Base-by-base conservation (phyloP, 768 basidiomycete genomes). In the Suillus clintonianus region DNA sequence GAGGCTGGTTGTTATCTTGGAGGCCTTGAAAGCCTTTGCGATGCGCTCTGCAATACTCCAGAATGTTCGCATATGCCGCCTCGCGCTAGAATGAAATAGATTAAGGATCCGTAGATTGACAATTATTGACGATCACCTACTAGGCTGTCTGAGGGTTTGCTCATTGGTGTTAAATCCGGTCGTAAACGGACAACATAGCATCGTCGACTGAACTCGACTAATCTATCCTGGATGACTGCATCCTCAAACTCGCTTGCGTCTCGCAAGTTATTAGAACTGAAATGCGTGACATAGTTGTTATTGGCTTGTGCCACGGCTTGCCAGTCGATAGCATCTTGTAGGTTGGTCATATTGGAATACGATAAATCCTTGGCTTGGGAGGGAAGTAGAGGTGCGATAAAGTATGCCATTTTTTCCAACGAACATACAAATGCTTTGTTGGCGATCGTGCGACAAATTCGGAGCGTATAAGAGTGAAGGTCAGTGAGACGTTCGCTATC, bases 161-260 rank as follows among this genome's bases (percentile, higher is more conserved):
- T 90, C 64, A 89, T 72, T 34, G 94, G 93, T 17, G 83, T 88
- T 68, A 95, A 71, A 72, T 95, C 94, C 24, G 69, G 76, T 58
- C 92, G 80, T 37, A 93, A 73, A 48, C 72, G 76, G 32, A 85
- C 71, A 22, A 83, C 83, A 68, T 82, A 83, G 71, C 89, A 93
- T 51, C 91, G 82, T 64, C 88, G 80, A 2, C 91, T 92, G 69
- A 89, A 91, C 70, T 91, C 91, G n/a, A 86, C 84, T 77, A 80
- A 81, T 63, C 91, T 81, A 68, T 94, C 92, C 74, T 92, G 90
- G 39, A 95, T 78, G 24, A 95, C 78, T 30, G 86, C 84, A 68
- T 92, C 90, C 57, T 81, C 70, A 22, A 89, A 72, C 56, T 83
- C 85, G 30, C 64, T 54, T 19, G 67, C 59, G 19, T 66, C 62